Evolutionary conservation across 2,329 filamentous ascomycete genomes (phyloP), one percentile per base, ranked within the genome.

Genomic region (Aspergillus sclerotialis): DNA sequence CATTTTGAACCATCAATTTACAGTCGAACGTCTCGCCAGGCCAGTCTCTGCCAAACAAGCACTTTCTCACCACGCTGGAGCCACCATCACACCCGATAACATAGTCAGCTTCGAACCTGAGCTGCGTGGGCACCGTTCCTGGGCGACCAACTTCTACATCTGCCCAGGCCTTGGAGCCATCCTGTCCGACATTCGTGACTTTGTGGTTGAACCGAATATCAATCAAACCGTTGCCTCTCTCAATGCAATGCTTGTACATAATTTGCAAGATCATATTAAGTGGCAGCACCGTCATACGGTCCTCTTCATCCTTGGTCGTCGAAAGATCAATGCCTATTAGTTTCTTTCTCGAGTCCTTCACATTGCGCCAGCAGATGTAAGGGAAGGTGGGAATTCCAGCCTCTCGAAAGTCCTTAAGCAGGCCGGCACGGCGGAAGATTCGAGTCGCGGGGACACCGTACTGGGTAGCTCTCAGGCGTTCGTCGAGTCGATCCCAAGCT

Each of bases 1-100:
- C 74, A 59, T 81, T 80, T 5, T 76, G 79, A 28, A 76, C 76
- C 11, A 80, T 67, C 37, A 81, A 76, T 49, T 78, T 74, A 38
- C 66, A 64, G 34, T 77, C 68, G 65, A 75, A 72, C 0, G 76
- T 81, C 44, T 73, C 72, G 0, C 76, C 76, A 0, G 75, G 75
- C 40, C 72, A 80, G 18, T 72, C 66, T 12, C 42, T 35, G 2
- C 72, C 72, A 49, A 77, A 76, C 4, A 76, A 44, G 1, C 61
- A 62, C 40, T 62, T 66, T 19, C 74, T 55, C 4, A 77, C 64
- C 0, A 39, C 45, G 33, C 48, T 53, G 25, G 40, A 51, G 8
- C 47, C 26, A 50, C 74, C 75, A 46, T 78, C 75, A 39, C 73
- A 76, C 0, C 75, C 75, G 9, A 75, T 53, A 0, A 78, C 45